Percentiles rank a stretch among this genome's conserved stretches.
phyloP scores from a whole-genome alignment of 768 basidiomycete species.

The Trametes coccinea region DNA sequence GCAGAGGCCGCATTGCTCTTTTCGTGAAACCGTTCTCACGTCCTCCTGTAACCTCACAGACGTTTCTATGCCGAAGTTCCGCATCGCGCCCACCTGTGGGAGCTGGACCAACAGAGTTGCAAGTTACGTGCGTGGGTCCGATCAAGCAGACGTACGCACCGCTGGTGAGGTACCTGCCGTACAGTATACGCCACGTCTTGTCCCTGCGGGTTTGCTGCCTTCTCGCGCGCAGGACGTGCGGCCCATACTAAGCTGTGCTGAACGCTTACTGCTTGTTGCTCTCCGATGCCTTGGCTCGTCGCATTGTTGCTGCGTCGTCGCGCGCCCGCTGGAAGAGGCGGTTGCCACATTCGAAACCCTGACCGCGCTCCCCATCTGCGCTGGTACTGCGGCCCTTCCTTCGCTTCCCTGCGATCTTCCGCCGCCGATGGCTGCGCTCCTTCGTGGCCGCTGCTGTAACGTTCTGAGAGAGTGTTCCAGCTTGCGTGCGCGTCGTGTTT shows the following conservation, averaged over 20 bases:
- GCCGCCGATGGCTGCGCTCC: conserved; percentile 5
- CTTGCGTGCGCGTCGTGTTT: background rate
- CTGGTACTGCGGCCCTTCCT: background rate
- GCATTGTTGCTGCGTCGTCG: background rate
- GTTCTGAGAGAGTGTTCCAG: background rate
- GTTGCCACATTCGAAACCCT: background rate
- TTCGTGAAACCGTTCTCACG: background rate
- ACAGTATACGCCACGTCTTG: background rate
- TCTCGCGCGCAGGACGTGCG: background rate
- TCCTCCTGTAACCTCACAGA: background rate
- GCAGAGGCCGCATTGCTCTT: background rate
- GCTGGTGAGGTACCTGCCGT: background rate
- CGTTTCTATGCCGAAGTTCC: background rate
- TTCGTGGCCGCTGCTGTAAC: background rate
- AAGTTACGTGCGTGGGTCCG: conserved; percentile 10
- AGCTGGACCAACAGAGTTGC: conserved; percentile 11
- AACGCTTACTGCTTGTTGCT: conserved; percentile 3
- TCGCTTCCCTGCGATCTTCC: conserved; percentile 17
- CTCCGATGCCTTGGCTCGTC: background rate
- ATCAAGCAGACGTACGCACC: background rate
- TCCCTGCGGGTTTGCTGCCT: background rate
- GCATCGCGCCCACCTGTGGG: background rate
- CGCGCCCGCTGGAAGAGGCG: too few species aligned
- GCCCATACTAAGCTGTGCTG: background rate
- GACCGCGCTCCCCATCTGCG: background rate